Percentiles rank a stretch among this genome's conserved stretches.
These are phyloP conservation scores for Amphirosellinia nigrospora DNA, from an alignment of 495 filamentous ascomycete species.

Conservation along the genomic window DNA sequence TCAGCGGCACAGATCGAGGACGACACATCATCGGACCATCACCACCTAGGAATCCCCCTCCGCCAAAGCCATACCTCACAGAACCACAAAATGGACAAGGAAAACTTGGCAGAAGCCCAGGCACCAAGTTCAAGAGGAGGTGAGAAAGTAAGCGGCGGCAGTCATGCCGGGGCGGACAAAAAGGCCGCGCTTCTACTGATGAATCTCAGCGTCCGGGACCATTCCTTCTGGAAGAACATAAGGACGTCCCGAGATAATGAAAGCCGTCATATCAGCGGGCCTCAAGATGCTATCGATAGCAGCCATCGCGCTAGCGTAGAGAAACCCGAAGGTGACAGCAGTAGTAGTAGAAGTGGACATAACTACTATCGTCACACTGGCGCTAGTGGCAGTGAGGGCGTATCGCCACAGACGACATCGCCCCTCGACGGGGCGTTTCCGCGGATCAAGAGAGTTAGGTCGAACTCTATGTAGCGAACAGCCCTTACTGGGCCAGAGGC, in stretches of 20 bases:
- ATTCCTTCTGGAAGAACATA: neutral
- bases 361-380: neutral
- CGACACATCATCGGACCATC: neutral
- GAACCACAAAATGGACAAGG: neutral
- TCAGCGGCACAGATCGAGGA: neutral
- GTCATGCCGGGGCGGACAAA: constrained; percentile 34
- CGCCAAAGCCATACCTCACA: neutral
- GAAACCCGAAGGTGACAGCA: neutral
- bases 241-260: constrained; percentile 1
- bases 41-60: neutral
- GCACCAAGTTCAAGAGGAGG: neutral
- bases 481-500: neutral
- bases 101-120: neutral
- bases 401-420: neutral
- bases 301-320: neutral
- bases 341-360: neutral
- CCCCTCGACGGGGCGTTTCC: constrained; percentile 22
- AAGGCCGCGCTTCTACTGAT: constrained; percentile 64
- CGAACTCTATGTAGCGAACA: constrained; percentile 43
- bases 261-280: neutral
- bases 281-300: neutral
- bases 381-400: neutral
- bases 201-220: constrained; percentile 59
- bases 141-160: neutral
- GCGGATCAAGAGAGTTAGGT: constrained; percentile 44